phyloP scores from a whole-genome alignment of 129 eudicot genomes.

The Centrapalus pauciflorus region DNA sequence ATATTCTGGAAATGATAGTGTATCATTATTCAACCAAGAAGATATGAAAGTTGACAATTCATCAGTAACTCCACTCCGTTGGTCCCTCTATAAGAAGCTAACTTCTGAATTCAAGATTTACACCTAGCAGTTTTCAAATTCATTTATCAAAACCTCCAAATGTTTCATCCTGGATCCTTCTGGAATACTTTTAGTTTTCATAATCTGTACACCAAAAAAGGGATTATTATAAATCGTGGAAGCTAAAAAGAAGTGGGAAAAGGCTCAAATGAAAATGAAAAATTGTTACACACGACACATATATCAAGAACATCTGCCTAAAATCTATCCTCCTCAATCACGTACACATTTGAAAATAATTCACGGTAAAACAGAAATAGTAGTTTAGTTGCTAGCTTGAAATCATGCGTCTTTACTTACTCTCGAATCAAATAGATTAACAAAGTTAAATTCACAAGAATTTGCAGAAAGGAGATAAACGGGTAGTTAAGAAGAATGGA shows the following conservation, averaged over 20 bases:
- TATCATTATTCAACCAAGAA: no score
- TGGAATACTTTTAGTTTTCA: not conserved
- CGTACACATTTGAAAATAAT: not conserved
- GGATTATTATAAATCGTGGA: not conserved
- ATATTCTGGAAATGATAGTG: no score
- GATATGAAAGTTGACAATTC: no score
- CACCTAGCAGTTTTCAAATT: no score
- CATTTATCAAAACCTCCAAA: not conserved
- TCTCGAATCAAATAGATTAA: not conserved
- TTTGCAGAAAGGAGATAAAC: not conserved
- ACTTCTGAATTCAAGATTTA: no score
- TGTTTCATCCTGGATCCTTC: not conserved
- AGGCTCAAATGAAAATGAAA: not conserved
- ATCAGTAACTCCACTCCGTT: no score
- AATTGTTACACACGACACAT: not conserved
- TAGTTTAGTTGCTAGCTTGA: slow-evolving; percentile 2
- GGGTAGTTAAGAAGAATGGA: not conserved
- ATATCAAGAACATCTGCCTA: not conserved
- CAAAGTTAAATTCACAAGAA: not conserved
- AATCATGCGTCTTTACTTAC: not conserved
- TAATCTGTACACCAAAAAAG: not conserved
- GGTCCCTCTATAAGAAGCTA: no score
- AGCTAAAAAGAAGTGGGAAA: not conserved
- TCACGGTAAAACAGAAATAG: not conserved
- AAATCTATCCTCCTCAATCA: not conserved